Base-by-base conservation (phyloP, 2,329 filamentous ascomycete species). In the Neobulgaria alba region DNA sequence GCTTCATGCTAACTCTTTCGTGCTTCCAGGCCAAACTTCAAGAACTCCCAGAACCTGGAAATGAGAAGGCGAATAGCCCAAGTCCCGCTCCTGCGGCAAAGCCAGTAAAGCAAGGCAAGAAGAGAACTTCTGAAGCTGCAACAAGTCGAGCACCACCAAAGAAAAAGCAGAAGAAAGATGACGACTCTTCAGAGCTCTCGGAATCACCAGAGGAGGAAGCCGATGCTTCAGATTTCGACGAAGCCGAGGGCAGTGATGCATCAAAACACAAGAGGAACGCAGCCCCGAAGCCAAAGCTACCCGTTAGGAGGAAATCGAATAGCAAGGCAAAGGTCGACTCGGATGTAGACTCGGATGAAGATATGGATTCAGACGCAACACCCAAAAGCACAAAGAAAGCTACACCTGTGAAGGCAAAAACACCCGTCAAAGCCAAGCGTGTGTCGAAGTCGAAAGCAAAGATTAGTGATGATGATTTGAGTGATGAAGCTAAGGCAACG, bases 1-100 rank as follows among this genome's bases (percentile, higher is more conserved):
- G 3, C 10, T 14, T 33, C n/a, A 33, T 15, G 4, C n/a, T 15
- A 33, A 15, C 31, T 33, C 10, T 14, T 14, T 14, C 29, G 4
- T 31, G 10, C 29, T 14, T 30, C 10, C 30, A 10, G 10, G 15
- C 29, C 15, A 29, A 38, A n/a, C n/a, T n/a, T 36, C 26, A 39
- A 45, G 40, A 23, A 26, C 26, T 34, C 3, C 19, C 34, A 17
- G 30, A 33, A 9, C 26, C 29, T 10, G 29, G 31, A 32, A 19
- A 26, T 7, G 23, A 26, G 32, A 44, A 36, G 36, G n/a, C 9
- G 12, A 26, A 23, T 2, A 23, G 8, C 8, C 4, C 9, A 18
- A 15, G 16, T 15, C 29, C 29, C n/a, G n/a, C 29, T 15, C n/a
- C 72, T 3, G 78, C 79, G 30, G 49, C 50, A 15, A 41, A 48